Evolutionary conservation across 306 rosid species (phyloP), one percentile per base, ranked within the genome.

Genomic region (Pterocarpus santalinus): DNA sequence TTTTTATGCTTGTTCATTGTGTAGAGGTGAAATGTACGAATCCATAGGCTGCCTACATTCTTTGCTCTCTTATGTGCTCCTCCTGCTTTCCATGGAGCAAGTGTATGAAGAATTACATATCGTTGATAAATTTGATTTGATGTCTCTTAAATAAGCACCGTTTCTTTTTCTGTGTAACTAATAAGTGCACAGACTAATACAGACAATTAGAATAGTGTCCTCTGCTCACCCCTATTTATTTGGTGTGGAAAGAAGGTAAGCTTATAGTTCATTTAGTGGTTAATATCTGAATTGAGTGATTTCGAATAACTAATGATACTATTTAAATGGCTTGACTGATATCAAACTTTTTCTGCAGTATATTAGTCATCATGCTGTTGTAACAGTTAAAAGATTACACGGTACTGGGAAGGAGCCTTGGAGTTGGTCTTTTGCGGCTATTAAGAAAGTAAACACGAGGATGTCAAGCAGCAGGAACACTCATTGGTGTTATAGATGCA

Each of bases 401-500:
- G 16, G 82, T 65, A 72, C 78, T 15, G 52, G 78, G 73, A 70
- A 82, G 72, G 58, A 69, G 53, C 72, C 12, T 69, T 41, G 73
- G 55, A 65, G 69, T 77, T 75, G 39, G 69, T 64, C 32, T 60
- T 58, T 73, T 36, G 72, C 39, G 49, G 75, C 49, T 35, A 71
- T 2, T 61, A 77, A 85, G 79, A 77, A 82, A 81, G 86, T 36
- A 62, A 66, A 17, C 65, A 47, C 76, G 85, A 88, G 55, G 79
- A 92, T 92, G 94, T 91, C 95, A 52, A 86, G 87, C 64, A 83
- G 86, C 66, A 83, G 86, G 81, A 85, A 86, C 86, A 86, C 92
- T 72, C 97, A 89, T 85, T 89, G 93, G 95, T 91, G 95, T 65
- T 86, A 86, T 38, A 69, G 43, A n/a, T 87, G 91, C 88, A 87